phyloP scores from a whole-genome alignment of 1,139 yeast species.

The Geotrichum histeridarum region DNA sequence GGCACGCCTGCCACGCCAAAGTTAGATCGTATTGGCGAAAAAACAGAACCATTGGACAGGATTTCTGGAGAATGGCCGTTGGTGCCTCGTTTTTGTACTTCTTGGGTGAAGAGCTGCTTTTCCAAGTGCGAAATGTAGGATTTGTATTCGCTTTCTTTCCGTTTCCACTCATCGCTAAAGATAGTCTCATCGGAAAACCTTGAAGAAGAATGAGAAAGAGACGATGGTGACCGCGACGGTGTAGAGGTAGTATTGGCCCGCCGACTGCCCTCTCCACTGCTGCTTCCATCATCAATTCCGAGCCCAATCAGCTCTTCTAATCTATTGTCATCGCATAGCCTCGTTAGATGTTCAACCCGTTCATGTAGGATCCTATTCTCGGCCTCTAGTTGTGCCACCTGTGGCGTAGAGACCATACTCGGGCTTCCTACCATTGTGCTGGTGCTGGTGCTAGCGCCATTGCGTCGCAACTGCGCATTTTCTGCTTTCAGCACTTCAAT shows the following conservation, averaged over 20 bases:
- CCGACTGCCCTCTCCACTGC: not conserved
- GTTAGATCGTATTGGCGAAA: constrained; percentile 3
- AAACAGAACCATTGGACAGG: not conserved
- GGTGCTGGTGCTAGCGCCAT: not conserved
- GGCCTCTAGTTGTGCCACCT: constrained; percentile 49
- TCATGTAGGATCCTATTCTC: constrained; percentile 61
- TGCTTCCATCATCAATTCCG: constrained; percentile 18
- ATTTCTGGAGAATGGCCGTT: constrained; percentile 1
- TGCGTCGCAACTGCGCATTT: constrained; percentile 29
- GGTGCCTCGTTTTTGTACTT: constrained; percentile 21
- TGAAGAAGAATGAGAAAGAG: not conserved
- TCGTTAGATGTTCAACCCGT: constrained; percentile 59
- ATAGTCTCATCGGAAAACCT: constrained; percentile 1
- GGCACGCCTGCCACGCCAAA: not conserved
- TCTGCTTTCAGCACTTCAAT: constrained; percentile 41
- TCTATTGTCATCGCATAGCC: constrained; percentile 55
- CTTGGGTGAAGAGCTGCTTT: constrained; percentile 45
- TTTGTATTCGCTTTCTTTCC: constrained; percentile 53
- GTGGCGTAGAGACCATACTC: constrained; percentile 19
- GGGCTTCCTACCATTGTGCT: not conserved
- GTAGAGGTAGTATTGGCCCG: not conserved
- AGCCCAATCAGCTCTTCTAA: constrained; percentile 42
- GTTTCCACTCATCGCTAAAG: constrained; percentile 38
- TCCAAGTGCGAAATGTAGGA: constrained; percentile 62
- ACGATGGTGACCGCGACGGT: constrained; percentile 1